Conservation (phyloP, 441 rosid genomes). For the Manihot esculenta region DNA sequence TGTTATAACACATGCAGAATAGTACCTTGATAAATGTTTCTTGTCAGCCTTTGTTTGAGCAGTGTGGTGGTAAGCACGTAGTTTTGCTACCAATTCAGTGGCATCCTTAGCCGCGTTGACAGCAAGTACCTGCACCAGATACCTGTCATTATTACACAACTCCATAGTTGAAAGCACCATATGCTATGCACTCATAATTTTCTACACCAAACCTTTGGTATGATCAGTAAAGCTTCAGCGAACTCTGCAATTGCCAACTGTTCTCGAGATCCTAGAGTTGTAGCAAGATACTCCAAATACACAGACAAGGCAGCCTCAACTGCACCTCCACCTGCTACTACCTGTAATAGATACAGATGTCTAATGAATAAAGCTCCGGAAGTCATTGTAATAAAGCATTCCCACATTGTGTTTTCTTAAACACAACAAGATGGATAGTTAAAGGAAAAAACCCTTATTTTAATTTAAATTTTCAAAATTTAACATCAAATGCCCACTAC, state of each 20-base stretch:
- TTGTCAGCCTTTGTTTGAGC: slow-evolving; percentile 98
- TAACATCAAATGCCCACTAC: not conserved
- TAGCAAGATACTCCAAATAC: slow-evolving; percentile 91
- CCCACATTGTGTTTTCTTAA: not conserved
- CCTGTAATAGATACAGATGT: slow-evolving; percentile 43
- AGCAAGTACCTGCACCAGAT: slow-evolving; percentile 73
- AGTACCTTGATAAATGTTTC: slow-evolving; percentile 84
- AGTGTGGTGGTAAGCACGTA: slow-evolving; percentile 91
- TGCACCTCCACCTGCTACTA: slow-evolving; percentile 99
- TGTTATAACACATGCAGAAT: too few relatives aligned
- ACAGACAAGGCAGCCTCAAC: slow-evolving; percentile 95
- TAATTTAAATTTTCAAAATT: not conserved
- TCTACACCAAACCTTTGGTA: slow-evolving; percentile 66
- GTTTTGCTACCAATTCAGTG: slow-evolving; percentile 90
- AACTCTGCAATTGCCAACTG: slow-evolving; percentile 98
- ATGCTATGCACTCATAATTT: not conserved
- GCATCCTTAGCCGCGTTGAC: slow-evolving; percentile 99
- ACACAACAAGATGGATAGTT: too few relatives aligned
- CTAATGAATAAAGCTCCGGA: not conserved
- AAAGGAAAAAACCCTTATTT: too few relatives aligned
- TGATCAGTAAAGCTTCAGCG: slow-evolving; percentile 85
- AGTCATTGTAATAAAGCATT: not conserved
- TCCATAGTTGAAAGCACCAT: not conserved
- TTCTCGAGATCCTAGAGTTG: slow-evolving; percentile 93
- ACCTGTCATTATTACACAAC: not conserved